Evolutionary conservation across 139 green algal species (phyloP).

Genomic region (Asterochloris sp.): DNA sequence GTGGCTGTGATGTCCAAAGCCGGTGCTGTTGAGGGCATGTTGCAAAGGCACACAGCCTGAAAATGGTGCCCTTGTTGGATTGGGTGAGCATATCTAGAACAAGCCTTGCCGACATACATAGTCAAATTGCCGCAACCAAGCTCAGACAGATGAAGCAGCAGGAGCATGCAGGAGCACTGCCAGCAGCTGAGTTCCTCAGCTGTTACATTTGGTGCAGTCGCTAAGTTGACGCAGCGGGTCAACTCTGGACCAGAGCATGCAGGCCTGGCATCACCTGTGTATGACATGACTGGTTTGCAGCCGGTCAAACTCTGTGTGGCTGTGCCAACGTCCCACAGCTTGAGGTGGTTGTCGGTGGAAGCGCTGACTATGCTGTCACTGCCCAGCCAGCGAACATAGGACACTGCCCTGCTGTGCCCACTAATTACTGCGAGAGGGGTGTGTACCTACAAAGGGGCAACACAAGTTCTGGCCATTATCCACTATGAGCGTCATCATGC

Average conservation of each 20-base stretch:
- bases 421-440: constrained; percentile 44
- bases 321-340: constrained; percentile 40
- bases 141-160: too few species aligned
- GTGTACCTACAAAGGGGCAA: not conserved
- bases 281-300: constrained; percentile 10
- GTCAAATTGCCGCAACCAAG: too few species aligned
- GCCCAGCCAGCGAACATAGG: constrained; percentile 69
- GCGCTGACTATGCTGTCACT: constrained; percentile 50
- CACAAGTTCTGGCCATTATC: not conserved
- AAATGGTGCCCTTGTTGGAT: too few species aligned
- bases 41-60: not conserved
- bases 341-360: constrained; percentile 63
- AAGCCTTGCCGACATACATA: too few species aligned
- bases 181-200: too few species aligned
- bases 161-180: too few species aligned
- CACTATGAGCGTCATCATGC: not conserved
- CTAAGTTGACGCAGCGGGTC: too few species aligned
- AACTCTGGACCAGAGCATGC: too few species aligned
- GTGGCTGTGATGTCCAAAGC: too few species aligned
- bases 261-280: constrained; percentile 8
- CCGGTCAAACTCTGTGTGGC: not conserved
- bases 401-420: constrained; percentile 64
- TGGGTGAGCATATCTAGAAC: too few species aligned
- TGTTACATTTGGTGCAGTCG: too few species aligned
- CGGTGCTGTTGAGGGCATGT: not conserved